phyloP scores from a whole-genome alignment of 1,284 basidiomycete species.

The Stereum hirsutum region DNA sequence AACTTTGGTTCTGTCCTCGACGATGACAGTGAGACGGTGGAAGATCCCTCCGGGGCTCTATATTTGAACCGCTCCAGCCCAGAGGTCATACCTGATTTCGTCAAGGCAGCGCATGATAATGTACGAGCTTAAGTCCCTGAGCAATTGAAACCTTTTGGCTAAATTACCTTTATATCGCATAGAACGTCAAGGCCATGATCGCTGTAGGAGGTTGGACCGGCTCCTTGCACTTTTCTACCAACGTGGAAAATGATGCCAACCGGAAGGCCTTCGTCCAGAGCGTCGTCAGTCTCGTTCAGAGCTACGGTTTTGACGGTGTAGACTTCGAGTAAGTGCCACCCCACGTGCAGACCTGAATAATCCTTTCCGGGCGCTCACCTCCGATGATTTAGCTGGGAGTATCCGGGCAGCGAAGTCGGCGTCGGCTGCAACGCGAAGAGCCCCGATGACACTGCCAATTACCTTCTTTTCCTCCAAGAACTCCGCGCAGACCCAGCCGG shows the following conservation, averaged over 20 bases:
- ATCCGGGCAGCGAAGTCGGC: conserved; percentile 54
- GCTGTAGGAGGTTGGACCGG: conserved; percentile 81
- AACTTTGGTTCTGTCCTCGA: background rate
- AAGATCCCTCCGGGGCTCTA: conserved; percentile 27
- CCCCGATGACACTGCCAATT: conserved; percentile 54
- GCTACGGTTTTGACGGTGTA: conserved; percentile 64
- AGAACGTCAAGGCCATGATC: conserved; percentile 51
- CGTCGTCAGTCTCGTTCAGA: conserved; percentile 39
- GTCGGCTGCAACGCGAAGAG: conserved; percentile 58
- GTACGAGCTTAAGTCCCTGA: conserved; percentile 19
- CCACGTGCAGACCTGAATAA: background rate
- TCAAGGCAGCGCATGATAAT: conserved; percentile 36
- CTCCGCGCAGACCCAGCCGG: conserved; percentile 47
- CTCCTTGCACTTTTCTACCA: conserved; percentile 54
- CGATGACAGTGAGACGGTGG: conserved; percentile 23
- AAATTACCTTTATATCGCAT: background rate
- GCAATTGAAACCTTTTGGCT: conserved; percentile 6
- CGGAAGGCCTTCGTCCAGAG: conserved; percentile 58
- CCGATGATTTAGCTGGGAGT: conserved; percentile 66
- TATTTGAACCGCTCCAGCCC: conserved; percentile 30
- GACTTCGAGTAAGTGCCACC: conserved; percentile 47
- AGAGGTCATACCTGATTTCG: conserved; percentile 36
- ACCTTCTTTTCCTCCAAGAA: conserved; percentile 63
- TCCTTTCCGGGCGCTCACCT: background rate
- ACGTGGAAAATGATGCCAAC: conserved; percentile 43